Evolutionary conservation across 805 yeast species (phyloP), one percentile per base, ranked within the genome.

Genomic region (Limtongozyma cylindracea): DNA sequence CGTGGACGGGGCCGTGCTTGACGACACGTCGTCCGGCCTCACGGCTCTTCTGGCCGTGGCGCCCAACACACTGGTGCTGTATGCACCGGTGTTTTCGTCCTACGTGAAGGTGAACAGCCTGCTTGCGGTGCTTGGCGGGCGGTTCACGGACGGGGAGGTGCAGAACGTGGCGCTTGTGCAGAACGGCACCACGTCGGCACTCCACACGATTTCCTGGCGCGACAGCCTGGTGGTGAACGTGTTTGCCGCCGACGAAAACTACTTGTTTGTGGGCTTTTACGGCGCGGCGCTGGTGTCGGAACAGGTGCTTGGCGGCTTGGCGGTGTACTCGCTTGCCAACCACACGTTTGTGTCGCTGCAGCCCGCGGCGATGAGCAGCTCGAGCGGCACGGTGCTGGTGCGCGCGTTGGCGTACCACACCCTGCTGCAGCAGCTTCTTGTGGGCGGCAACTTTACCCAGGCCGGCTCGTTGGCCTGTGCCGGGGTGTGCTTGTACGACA

Each of bases 381-480:
- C 38, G 6, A 52, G 65, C 9, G 48, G 49, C 9, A 39, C 61
- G 1, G 39, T 49, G 11, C 20, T 28, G 8, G 43, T 52, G n/a
- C 49, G 44, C 24, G 31, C 52, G 4, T 32, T 52, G 24, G 53
- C 38, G 4, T 35, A 39, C 17, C 41, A 43, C 26, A 52, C 47
- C 20, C 32, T 35, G 13, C 36, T 31, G 5, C 29, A 35, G n/a
- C 31, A 36, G 22, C 42, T 78, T 13, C 49, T 68, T 15, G 74
- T 74, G 8, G 92, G 73, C 18, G 94, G 95, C 12, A 50, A 57
- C 19, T 78, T 74, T 37, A 56, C 52, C 11, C 38, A 49, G 11
- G 67, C 73, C 2, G 68, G 71, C 0, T 45, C 61, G 4, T 43
- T 56, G 16, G 40, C 45, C 13, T 80, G 93, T 41, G 39, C 49